phyloP scores from a whole-genome alignment of 2,329 filamentous ascomycete genomes.

The Colletotrichum falcatum region DNA sequence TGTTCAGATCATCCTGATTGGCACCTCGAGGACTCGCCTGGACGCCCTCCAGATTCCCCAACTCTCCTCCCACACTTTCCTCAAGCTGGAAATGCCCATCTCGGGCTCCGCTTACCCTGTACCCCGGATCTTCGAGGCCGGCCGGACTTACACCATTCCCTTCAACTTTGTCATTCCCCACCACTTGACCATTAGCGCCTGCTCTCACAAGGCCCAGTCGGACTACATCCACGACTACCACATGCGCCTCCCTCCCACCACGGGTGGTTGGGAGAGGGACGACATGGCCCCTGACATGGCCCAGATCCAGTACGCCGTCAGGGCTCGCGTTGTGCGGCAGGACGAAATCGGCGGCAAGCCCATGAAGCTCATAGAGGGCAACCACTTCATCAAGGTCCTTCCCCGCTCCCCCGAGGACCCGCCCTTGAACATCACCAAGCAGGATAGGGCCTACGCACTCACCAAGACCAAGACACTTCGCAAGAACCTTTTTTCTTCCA shows the following conservation, averaged over 20 bases:
- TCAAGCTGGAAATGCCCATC: slow-evolving; percentile 68
- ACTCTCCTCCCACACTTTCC: slow-evolving; percentile 63
- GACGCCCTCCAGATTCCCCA: slow-evolving; percentile 64
- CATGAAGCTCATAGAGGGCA: slow-evolving; percentile 55
- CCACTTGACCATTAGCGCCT: slow-evolving; percentile 68
- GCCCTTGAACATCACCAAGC: slow-evolving; percentile 61
- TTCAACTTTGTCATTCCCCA: slow-evolving; percentile 71
- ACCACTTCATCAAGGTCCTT: slow-evolving; percentile 63
- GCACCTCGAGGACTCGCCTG: slow-evolving; percentile 61
- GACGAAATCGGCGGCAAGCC: slow-evolving; percentile 45
- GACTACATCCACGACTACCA: slow-evolving; percentile 64
- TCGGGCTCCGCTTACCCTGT: slow-evolving; percentile 60
- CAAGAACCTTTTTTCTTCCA: slow-evolving; percentile 64
- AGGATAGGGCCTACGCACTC: slow-evolving; percentile 63
- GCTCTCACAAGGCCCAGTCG: slow-evolving; percentile 61
- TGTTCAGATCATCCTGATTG: slow-evolving; percentile 66
- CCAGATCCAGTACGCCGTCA: slow-evolving; percentile 64
- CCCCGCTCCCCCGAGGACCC: slow-evolving; percentile 62
- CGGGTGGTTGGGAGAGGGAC: slow-evolving; percentile 65
- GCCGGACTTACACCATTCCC: slow-evolving; percentile 62
- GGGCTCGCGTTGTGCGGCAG: slow-evolving; percentile 57
- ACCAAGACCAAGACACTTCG: slow-evolving; percentile 64
- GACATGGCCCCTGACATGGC: slow-evolving; percentile 68
- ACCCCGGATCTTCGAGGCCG: slow-evolving; percentile 61
- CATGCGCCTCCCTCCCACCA: slow-evolving; percentile 64